Evolutionary conservation across 106 monocot species (phyloP).

Genomic region (Triglochin maritima): DNA sequence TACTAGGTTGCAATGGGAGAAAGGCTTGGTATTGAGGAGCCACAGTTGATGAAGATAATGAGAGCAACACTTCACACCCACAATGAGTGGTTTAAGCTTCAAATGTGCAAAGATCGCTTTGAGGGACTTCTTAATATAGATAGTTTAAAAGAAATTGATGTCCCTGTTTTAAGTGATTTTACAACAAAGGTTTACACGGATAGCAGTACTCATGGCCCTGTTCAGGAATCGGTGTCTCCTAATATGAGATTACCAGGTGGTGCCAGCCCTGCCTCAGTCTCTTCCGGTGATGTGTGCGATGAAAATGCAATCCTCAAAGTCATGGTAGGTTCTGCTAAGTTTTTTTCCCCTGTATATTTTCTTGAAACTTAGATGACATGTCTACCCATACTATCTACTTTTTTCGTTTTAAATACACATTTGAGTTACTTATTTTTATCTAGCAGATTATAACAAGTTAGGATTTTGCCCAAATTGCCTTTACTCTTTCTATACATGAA

Average conservation of each 20-base stretch:
- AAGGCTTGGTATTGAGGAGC: constrained; percentile 85
- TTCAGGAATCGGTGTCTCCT: constrained; percentile 44
- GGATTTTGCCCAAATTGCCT: too few relatives aligned
- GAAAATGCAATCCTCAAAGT: constrained; percentile 92
- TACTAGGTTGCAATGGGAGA: constrained; percentile 71
- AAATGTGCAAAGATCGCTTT: constrained; percentile 95
- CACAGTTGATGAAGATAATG: constrained; percentile 89
- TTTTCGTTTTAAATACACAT: too few relatives aligned
- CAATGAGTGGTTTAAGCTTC: constrained; percentile 91
- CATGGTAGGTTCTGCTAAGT: constrained; percentile 52
- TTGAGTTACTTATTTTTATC: too few relatives aligned
- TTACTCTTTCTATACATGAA: too few relatives aligned
- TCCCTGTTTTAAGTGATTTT: constrained; percentile 5
- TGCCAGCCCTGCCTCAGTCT: constrained; percentile 46
- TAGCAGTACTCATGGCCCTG: constrained; percentile 32
- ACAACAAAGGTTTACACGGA: constrained; percentile 26
- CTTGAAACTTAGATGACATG: background rate
- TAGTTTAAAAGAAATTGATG: constrained; percentile 51
- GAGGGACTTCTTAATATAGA: constrained; percentile 78
- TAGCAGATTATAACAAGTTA: too few relatives aligned
- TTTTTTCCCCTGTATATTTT: background rate
- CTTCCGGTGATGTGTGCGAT: constrained; percentile 47
- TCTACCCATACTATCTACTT: too few relatives aligned
- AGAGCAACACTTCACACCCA: constrained; percentile 75
- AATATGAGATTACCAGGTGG: constrained; percentile 41